Conservation (phyloP, 768 basidiomycete species). For the Macrolepiota albuminosa region DNA sequence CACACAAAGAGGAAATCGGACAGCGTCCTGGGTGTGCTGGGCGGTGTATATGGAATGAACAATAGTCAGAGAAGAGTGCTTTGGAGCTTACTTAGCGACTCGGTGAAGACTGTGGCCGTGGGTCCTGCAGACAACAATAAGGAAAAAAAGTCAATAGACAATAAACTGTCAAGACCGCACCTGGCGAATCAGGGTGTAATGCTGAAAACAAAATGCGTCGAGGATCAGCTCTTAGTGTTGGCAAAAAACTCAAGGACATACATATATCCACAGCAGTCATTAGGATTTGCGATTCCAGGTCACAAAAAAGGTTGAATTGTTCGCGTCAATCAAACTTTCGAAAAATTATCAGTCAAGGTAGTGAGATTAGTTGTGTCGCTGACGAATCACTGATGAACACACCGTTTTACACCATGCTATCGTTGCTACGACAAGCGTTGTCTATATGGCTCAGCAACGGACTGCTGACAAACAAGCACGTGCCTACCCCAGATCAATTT, state of each 20-base stretch:
- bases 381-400: background rate
- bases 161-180: too few relatives aligned
- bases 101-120: background rate
- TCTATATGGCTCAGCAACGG: background rate
- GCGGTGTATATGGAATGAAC: background rate
- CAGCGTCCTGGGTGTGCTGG: conserved; percentile 3
- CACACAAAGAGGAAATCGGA: conserved; percentile 30
- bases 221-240: background rate
- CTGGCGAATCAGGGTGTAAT: too few relatives aligned
- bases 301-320: background rate
- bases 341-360: background rate
- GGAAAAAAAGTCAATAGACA: background rate
- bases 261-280: background rate
- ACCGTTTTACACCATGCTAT: background rate
- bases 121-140: background rate
- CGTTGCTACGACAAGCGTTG: background rate
- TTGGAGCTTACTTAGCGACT: background rate
- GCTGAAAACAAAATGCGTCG: too few relatives aligned
- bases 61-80: background rate
- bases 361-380: too few relatives aligned
- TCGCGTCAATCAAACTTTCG: background rate
- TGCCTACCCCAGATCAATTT: too few relatives aligned
- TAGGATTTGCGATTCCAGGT: background rate
- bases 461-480: background rate
- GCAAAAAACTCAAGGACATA: too few relatives aligned